phyloP scores from a whole-genome alignment of 371 early-diverging fungal genomes.

The Mortierella polycephala region DNA sequence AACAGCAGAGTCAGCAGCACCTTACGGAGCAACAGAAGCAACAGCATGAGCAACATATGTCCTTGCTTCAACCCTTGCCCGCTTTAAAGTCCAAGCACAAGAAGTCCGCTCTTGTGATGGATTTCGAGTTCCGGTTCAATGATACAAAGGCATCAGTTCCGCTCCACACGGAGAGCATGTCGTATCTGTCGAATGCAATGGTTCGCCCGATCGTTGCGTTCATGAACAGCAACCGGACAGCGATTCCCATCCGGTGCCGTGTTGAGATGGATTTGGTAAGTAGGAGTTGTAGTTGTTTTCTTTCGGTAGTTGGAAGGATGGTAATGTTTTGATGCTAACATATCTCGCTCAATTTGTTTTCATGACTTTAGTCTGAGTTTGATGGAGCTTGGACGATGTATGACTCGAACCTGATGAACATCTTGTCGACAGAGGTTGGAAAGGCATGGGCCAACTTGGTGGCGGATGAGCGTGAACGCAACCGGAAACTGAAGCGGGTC shows the following conservation, averaged over 20 bases:
- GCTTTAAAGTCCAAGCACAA: constrained; percentile 20
- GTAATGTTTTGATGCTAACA: not conserved
- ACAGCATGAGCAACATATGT: constrained; percentile 31
- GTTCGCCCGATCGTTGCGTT: constrained; percentile 95
- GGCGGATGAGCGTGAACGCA: constrained; percentile 86
- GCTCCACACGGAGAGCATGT: constrained; percentile 72
- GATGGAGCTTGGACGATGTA: constrained; percentile 94
- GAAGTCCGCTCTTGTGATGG: constrained; percentile 58
- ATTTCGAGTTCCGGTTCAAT: constrained; percentile 86
- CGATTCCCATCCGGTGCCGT: constrained; percentile 83
- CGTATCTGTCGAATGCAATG: constrained; percentile 85
- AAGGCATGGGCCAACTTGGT: constrained; percentile 83
- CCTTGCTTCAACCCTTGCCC: constrained; percentile 19
- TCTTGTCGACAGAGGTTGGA: constrained; percentile 86
- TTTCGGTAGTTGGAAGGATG: not conserved
- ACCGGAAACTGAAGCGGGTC: constrained; percentile 84
- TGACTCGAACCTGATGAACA: constrained; percentile 82
- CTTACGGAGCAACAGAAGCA: constrained; percentile 30
- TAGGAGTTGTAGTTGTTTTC: constrained; percentile 8
- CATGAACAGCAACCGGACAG: constrained; percentile 91
- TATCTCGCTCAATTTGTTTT: not conserved
- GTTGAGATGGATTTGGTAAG: constrained; percentile 79
- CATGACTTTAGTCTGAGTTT: constrained; percentile 72
- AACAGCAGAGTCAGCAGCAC: constrained; percentile 24
- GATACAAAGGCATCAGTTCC: constrained; percentile 93